A percentile compares a stretch with the other conserved stretches of the same genome.
phyloP scores from a whole-genome alignment of 805 yeast genomes.

The Novakomyces olei region DNA sequence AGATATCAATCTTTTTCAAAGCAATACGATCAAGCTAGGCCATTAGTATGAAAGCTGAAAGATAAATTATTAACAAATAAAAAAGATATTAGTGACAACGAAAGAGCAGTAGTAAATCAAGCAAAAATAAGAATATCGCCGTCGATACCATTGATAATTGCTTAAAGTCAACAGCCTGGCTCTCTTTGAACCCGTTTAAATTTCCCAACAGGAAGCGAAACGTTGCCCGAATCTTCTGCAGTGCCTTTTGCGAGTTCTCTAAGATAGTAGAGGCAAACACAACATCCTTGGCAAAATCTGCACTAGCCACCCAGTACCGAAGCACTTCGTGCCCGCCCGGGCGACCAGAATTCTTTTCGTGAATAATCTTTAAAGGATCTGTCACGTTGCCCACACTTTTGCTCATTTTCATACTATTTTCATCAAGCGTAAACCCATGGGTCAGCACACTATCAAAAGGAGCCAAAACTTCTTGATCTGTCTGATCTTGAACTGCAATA shows the following conservation, averaged over 20 bases:
- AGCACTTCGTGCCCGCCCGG: constrained; percentile 76
- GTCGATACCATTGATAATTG: constrained; percentile 13
- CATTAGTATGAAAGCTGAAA: no score
- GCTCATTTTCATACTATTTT: constrained; percentile 74
- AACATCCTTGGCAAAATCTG: constrained; percentile 69
- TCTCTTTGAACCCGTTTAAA: constrained; percentile 21
- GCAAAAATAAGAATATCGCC: no score
- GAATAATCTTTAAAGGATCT: constrained; percentile 41
- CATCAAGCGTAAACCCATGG: constrained; percentile 85
- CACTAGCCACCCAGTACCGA: constrained; percentile 72
- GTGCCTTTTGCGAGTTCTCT: constrained; percentile 52
- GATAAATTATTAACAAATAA: no score
- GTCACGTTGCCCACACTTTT: constrained; percentile 74
- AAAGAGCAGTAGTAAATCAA: no score
- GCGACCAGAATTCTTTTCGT: constrained; percentile 32
- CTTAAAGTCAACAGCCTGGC: constrained; percentile 15
- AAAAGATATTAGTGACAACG: no score
- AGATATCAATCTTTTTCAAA: neutral
- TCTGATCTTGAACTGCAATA: constrained; percentile 24
- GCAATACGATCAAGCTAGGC: neutral
- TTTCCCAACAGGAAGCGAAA: constrained; percentile 68
- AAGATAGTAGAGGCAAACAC: constrained; percentile 49
- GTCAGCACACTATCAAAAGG: constrained; percentile 66
- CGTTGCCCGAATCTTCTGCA: constrained; percentile 65
- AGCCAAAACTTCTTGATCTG: constrained; percentile 18